These are phyloP conservation scores for Penicillium egyptiacum DNA, from an alignment of 495 filamentous ascomycete genomes.

Conservation along the genomic window DNA sequence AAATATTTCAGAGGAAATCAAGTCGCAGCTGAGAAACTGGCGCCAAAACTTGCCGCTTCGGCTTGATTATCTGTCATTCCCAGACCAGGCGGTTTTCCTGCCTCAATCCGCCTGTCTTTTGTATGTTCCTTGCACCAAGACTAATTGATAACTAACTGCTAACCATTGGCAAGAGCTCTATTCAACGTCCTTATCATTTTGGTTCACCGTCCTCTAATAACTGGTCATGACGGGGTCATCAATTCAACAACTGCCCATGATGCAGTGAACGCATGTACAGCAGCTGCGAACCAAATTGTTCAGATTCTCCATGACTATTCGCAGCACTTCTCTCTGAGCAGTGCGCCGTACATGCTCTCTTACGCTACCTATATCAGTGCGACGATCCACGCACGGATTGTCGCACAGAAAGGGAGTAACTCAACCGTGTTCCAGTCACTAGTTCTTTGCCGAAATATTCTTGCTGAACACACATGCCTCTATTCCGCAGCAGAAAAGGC, in stretches of 20 bases:
- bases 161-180: slow-evolving; percentile 24
- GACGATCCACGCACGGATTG: slow-evolving; percentile 35
- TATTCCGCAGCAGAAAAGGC: slow-evolving; percentile 31
- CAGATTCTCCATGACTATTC: slow-evolving; percentile 33
- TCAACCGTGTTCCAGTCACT: slow-evolving; percentile 27
- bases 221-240: slow-evolving; percentile 12
- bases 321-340: slow-evolving; percentile 26
- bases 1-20: slow-evolving; percentile 24
- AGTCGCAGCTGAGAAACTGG: slow-evolving; percentile 26
- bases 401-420: slow-evolving; percentile 26
- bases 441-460: slow-evolving; percentile 20
- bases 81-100: slow-evolving; percentile 17
- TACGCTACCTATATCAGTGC: slow-evolving; percentile 39
- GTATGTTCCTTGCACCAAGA: slow-evolving; percentile 9
- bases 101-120: slow-evolving; percentile 28
- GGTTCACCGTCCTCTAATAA: slow-evolving; percentile 30
- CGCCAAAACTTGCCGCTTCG: slow-evolving; percentile 25
- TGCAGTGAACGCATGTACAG: slow-evolving; percentile 30
- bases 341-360: slow-evolving; percentile 35
- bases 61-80: slow-evolving; percentile 26
- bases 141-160: neutral
- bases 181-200: slow-evolving; percentile 34
- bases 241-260: slow-evolving; percentile 26
- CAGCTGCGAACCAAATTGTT: slow-evolving; percentile 34
- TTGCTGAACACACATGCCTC: slow-evolving; percentile 20